Evolutionary conservation across 495 filamentous ascomycete genomes (phyloP).

Genomic region (Polyplosphaeria fusca): DNA sequence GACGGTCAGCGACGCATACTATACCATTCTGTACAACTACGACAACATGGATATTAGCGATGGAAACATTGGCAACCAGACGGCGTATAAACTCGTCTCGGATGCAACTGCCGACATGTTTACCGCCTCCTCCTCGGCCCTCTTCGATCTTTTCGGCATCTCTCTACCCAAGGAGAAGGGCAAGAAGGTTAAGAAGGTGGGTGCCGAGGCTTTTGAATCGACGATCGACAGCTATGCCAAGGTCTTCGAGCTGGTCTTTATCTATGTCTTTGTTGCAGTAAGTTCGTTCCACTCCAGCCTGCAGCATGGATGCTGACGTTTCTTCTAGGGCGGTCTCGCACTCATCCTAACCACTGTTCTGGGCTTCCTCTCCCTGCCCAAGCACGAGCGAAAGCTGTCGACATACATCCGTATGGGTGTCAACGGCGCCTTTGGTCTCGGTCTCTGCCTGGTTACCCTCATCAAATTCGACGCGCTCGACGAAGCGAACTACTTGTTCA

Average conservation of each 20-base stretch:
- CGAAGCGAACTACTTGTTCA: neutral
- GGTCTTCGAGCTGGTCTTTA: slow-evolving; percentile 42
- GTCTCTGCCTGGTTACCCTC: slow-evolving; percentile 20
- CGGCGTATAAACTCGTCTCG: neutral
- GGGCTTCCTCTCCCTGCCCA: slow-evolving; percentile 35
- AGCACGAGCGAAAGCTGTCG: slow-evolving; percentile 4
- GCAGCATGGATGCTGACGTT: slow-evolving; percentile 1
- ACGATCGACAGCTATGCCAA: slow-evolving; percentile 30
- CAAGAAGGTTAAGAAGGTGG: slow-evolving; percentile 7
- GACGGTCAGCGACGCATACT: slow-evolving; percentile 24
- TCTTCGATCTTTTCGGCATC: slow-evolving; percentile 40
- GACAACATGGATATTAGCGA: neutral
- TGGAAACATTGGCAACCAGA: too few species aligned
- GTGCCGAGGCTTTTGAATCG: slow-evolving; percentile 8
- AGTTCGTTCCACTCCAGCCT: neutral
- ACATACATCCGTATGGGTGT: slow-evolving; percentile 18
- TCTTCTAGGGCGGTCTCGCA: slow-evolving; percentile 41
- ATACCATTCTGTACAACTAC: slow-evolving; percentile 6
- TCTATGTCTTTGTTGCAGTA: slow-evolving; percentile 46
- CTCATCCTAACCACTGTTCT: slow-evolving; percentile 45
- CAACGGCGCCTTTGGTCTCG: slow-evolving; percentile 22
- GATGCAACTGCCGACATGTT: slow-evolving; percentile 7
- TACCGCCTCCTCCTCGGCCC: slow-evolving; percentile 12
- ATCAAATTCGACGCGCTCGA: slow-evolving; percentile 7
- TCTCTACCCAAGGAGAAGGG: slow-evolving; percentile 34